These are phyloP conservation scores for Quambalaria eucalypti DNA, from an alignment of 1,284 basidiomycete species.

Conservation along the genomic window DNA sequence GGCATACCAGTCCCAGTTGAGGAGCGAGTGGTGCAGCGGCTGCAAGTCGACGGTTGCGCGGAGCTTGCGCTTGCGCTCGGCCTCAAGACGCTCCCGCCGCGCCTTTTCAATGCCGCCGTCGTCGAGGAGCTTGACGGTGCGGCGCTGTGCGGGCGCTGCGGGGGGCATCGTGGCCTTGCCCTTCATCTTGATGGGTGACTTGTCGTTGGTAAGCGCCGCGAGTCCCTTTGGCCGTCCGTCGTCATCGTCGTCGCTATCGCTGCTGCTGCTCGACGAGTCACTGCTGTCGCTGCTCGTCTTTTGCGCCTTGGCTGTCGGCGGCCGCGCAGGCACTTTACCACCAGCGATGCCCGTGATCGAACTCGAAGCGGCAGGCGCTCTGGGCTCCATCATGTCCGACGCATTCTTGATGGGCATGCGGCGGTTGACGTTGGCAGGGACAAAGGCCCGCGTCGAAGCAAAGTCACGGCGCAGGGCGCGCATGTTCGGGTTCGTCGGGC, in stretches of 20 bases:
- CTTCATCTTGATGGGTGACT: conserved; percentile 29
- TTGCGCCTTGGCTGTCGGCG: conserved; percentile 2
- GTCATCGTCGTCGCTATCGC: conserved; percentile 53
- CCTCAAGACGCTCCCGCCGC: conserved; percentile 20
- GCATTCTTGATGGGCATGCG: conserved; percentile 10
- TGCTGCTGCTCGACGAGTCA: conserved; percentile 1
- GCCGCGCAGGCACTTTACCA: too few relatives aligned
- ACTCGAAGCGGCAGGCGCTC: conserved; percentile 30
- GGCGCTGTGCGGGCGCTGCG: conserved; percentile 56
- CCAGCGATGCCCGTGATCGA: conserved; percentile 24
- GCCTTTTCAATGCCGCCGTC: conserved; percentile 39
- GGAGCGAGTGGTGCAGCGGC: conserved; percentile 66
- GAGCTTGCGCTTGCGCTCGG: conserved; percentile 52
- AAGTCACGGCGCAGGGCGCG: neutral
- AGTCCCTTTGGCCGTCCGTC: conserved; percentile 49
- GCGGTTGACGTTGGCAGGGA: conserved; percentile 13
- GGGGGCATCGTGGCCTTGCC: neutral
- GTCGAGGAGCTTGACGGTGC: conserved; percentile 65
- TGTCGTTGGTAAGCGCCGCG: conserved; percentile 53
- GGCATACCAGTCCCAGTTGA: conserved; percentile 78
- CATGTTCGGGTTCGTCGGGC: neutral
- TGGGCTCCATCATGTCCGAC: conserved; percentile 13
- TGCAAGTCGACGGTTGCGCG: conserved; percentile 75
- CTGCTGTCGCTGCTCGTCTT: neutral
- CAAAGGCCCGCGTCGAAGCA: neutral